Evolutionary conservation across 169 alveolate species (phyloP).

Genomic region (Babesia caballi): DNA sequence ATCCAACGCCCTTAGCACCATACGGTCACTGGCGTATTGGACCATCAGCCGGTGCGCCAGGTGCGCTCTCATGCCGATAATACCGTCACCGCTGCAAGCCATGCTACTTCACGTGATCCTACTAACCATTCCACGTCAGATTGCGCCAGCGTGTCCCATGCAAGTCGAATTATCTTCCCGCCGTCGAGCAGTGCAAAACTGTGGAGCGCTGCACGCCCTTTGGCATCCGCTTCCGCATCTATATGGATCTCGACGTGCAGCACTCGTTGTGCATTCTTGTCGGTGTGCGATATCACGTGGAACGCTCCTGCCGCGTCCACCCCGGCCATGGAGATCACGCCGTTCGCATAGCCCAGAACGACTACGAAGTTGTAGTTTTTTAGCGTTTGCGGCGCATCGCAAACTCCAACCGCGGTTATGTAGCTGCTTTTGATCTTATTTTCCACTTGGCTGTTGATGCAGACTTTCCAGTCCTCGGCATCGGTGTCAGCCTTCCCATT

Average conservation of each 20-base stretch:
- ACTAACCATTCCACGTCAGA: slow-evolving; percentile 1
- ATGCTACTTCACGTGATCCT: neutral
- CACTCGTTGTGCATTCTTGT: neutral
- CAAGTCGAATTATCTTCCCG: neutral
- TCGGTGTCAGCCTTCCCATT: neutral
- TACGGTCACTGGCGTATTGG: slow-evolving; percentile 11
- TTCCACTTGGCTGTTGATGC: slow-evolving; percentile 9
- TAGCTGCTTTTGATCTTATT: slow-evolving; percentile 1
- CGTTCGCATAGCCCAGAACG: slow-evolving; percentile 27
- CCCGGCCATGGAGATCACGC: slow-evolving; percentile 22
- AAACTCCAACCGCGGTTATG: slow-evolving; percentile 2
- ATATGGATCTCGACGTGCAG: slow-evolving; percentile 11
- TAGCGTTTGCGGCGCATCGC: slow-evolving; percentile 2
- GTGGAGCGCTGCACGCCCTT: neutral
- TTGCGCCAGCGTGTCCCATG: slow-evolving; percentile 25
- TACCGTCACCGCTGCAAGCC: slow-evolving; percentile 6
- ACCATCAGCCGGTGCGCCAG: neutral
- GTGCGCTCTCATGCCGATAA: slow-evolving; percentile 5
- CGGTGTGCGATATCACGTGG: slow-evolving; percentile 24
- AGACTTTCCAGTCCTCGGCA: slow-evolving; percentile 27
- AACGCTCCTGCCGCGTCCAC: slow-evolving; percentile 25
- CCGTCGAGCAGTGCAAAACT: slow-evolving; percentile 15
- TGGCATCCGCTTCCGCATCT: neutral
- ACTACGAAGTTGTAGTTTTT: neutral
- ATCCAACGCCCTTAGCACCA: slow-evolving; percentile 17